phyloP scores from a whole-genome alignment of 2,329 filamentous ascomycete genomes.

The Nigrograna mackinnonii region DNA sequence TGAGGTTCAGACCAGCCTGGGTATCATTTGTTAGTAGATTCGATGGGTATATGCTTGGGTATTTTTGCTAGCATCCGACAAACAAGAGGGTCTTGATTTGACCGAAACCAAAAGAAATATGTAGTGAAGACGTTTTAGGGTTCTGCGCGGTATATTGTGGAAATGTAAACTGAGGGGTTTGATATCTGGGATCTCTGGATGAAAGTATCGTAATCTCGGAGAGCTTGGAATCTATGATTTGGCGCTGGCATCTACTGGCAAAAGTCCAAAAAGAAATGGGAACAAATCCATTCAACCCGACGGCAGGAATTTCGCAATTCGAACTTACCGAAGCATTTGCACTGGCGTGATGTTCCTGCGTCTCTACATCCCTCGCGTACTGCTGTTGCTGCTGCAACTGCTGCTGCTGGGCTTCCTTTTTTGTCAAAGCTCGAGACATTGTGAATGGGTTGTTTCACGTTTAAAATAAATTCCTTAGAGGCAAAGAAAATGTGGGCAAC shows the following conservation, averaged over 20 bases:
- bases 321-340: conserved; percentile 35
- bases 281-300: background rate
- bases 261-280: too few relatives aligned
- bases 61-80: background rate
- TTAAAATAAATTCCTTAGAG: too few relatives aligned
- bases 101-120: background rate
- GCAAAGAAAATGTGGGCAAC: too few relatives aligned
- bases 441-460: conserved; percentile 4
- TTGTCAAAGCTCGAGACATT: conserved; percentile 27
- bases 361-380: conserved; percentile 23
- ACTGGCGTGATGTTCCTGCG: conserved; percentile 31
- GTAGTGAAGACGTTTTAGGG: too few relatives aligned
- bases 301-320: background rate
- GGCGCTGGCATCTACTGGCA: too few relatives aligned
- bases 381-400: conserved; percentile 17
- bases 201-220: background rate
- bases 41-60: background rate
- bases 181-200: background rate
- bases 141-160: too few relatives aligned
- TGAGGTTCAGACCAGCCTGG: conserved; percentile 40
- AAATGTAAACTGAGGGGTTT: background rate
- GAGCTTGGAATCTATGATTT: too few relatives aligned
- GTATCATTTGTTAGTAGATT: conserved; percentile 3
- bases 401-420: conserved; percentile 22
- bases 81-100: background rate